Evolutionary conservation across 2,329 filamentous ascomycete species (phyloP).

Genomic region (Diaporthe nobilis): DNA sequence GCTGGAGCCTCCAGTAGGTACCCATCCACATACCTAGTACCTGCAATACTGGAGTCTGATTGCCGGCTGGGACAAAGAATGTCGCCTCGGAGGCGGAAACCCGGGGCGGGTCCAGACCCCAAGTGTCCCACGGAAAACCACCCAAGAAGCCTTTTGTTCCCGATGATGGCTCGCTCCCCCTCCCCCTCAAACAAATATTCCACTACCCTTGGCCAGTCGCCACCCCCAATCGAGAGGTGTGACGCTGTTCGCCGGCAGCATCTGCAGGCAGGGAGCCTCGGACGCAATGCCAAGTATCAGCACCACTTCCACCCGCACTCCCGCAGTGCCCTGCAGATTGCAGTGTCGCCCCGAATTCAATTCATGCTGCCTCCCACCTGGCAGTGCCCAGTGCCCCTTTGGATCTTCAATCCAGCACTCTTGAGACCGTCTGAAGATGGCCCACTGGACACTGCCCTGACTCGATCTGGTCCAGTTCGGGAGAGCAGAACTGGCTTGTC

Average conservation of each 20-base stretch:
- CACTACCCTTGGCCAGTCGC: slow-evolving; percentile 19
- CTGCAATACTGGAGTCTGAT: background rate
- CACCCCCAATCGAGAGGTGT: slow-evolving; percentile 28
- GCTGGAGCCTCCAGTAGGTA: background rate
- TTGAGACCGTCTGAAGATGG: background rate
- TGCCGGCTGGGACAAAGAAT: slow-evolving; percentile 19
- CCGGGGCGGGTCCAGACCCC: slow-evolving; percentile 30
- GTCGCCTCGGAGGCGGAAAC: slow-evolving; percentile 1
- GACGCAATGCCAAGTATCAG: slow-evolving; percentile 31
- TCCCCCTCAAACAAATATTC: slow-evolving; percentile 22
- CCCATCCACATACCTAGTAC: background rate
- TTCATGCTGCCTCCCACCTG: slow-evolving; percentile 17
- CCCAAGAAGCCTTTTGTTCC: slow-evolving; percentile 3
- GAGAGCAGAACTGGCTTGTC: background rate
- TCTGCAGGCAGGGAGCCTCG: slow-evolving; percentile 29
- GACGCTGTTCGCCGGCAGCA: slow-evolving; percentile 26
- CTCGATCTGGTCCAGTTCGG: background rate
- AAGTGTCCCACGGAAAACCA: background rate
- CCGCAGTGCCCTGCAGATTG: slow-evolving; percentile 18
- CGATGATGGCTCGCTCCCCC: slow-evolving; percentile 8
- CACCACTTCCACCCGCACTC: background rate
- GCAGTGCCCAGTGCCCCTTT: background rate
- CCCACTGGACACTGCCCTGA: background rate
- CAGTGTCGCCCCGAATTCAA: background rate
- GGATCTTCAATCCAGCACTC: background rate